Conservation (phyloP, 805 yeast genomes). For the Cyberlindnera lachancei region DNA sequence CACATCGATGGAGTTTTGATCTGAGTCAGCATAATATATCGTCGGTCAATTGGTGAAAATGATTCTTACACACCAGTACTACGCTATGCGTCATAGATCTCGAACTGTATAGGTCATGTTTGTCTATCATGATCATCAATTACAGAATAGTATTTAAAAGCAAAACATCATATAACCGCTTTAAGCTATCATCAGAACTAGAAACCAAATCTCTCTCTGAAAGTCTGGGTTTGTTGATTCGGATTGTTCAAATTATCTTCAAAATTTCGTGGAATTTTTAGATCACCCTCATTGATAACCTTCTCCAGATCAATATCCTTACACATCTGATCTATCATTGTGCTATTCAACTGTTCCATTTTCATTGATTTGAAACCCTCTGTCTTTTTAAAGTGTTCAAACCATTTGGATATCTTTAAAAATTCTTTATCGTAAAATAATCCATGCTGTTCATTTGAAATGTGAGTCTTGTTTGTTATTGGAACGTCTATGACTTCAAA, state of each 20-base stretch:
- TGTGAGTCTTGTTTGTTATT: slow-evolving; percentile 20
- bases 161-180: too few relatives aligned
- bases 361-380: slow-evolving; percentile 9
- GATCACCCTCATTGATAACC: slow-evolving; percentile 4
- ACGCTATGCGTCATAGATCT: too few relatives aligned
- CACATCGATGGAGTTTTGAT: too few relatives aligned
- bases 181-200: too few relatives aligned
- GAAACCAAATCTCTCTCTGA: slow-evolving; percentile 1
- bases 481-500: slow-evolving; percentile 45
- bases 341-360: slow-evolving; percentile 7
- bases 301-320: slow-evolving; percentile 9
- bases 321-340: slow-evolving; percentile 11
- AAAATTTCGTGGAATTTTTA: slow-evolving; percentile 9
- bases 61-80: too few relatives aligned
- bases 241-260: slow-evolving; percentile 11
- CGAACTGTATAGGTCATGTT: too few relatives aligned
- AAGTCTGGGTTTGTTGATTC: slow-evolving; percentile 7
- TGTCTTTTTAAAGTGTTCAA: slow-evolving; percentile 6
- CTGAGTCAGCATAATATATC: too few relatives aligned
- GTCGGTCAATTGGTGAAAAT: too few relatives aligned
- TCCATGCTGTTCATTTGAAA: neutral
- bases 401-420: slow-evolving; percentile 16
- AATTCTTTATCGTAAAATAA: slow-evolving; percentile 17
- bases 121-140: too few relatives aligned
- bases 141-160: too few relatives aligned